A percentile compares a stretch with the other conserved stretches of the same genome.
phyloP scores from a whole-genome alignment of 345 rosid species.

The Physaria fendleri region DNA sequence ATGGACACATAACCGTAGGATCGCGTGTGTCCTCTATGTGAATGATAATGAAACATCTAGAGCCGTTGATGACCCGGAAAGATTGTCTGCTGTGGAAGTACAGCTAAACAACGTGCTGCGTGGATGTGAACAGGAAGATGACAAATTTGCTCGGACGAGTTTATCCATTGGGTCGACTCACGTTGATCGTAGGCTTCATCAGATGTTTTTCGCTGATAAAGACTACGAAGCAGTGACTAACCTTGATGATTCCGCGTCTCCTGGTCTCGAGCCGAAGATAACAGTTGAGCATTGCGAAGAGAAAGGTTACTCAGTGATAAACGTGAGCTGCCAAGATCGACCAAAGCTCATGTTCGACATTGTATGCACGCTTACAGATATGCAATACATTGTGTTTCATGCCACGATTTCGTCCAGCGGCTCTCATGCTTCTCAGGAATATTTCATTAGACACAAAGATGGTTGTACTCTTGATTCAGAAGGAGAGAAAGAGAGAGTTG shows the following conservation, averaged over 20 bases:
- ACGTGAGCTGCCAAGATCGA: slow-evolving; percentile 70
- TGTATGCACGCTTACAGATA: slow-evolving; percentile 93
- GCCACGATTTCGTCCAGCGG: slow-evolving; percentile 69
- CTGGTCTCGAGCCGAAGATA: slow-evolving; percentile 43
- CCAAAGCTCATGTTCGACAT: slow-evolving; percentile 86
- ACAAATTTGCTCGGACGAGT: slow-evolving; percentile 51
- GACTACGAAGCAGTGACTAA: slow-evolving; percentile 62
- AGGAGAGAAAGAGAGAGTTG: slow-evolving; percentile 80
- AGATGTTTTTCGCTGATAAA: slow-evolving; percentile 91
- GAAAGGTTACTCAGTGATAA: slow-evolving; percentile 77
- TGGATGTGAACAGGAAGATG: slow-evolving; percentile 58
- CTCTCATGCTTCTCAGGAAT: slow-evolving; percentile 85
- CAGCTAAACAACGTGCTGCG: slow-evolving; percentile 70
- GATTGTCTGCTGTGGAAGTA: slow-evolving; percentile 64
- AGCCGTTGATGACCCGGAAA: slow-evolving; percentile 55
- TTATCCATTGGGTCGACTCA: slow-evolving; percentile 90
- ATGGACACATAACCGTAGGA: slow-evolving; percentile 85
- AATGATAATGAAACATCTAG: slow-evolving; percentile 50
- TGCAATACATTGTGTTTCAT: slow-evolving; percentile 94
- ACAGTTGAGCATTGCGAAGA: slow-evolving; percentile 66
- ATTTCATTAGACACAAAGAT: slow-evolving; percentile 82
- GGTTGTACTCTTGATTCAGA: slow-evolving; percentile 81
- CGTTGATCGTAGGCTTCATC: slow-evolving; percentile 78
- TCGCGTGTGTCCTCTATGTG: slow-evolving; percentile 80
- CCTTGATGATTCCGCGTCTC: slow-evolving; percentile 33